Conservation (phyloP, 306 rosid species). For the peach (Prunus persica) region Prunus_persica_NCBIv2 NC_034014.1:3552001-3552500, state of each 20-base stretch:
- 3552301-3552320: slow-evolving; percentile 29
- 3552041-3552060: slow-evolving; percentile 10
- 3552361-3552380: slow-evolving; percentile 25
- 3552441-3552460: slow-evolving; percentile 36
- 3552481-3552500: slow-evolving; percentile 14
- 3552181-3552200: slow-evolving; percentile 13
- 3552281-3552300: slow-evolving; percentile 4
- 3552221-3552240: neutral
- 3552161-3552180: slow-evolving; percentile 66
- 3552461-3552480: slow-evolving; percentile 14
- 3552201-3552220: slow-evolving; percentile 5
- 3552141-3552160: slow-evolving; percentile 40
- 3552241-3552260: neutral
- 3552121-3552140: slow-evolving; percentile 52
- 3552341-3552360: slow-evolving; percentile 8
- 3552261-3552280: slow-evolving; percentile 15
- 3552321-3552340: neutral
- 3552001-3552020: slow-evolving; percentile 31
- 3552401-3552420: slow-evolving; percentile 67
- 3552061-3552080: slow-evolving; percentile 55
- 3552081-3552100: slow-evolving; percentile 9
- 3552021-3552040: slow-evolving; percentile 5
- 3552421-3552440: slow-evolving; percentile 64
- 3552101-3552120: neutral
- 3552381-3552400: slow-evolving; percentile 47